These are phyloP conservation scores for Thoreauomyces humboldtii DNA, from an alignment of 192 early-diverging fungal species.

Conservation along the genomic window DNA sequence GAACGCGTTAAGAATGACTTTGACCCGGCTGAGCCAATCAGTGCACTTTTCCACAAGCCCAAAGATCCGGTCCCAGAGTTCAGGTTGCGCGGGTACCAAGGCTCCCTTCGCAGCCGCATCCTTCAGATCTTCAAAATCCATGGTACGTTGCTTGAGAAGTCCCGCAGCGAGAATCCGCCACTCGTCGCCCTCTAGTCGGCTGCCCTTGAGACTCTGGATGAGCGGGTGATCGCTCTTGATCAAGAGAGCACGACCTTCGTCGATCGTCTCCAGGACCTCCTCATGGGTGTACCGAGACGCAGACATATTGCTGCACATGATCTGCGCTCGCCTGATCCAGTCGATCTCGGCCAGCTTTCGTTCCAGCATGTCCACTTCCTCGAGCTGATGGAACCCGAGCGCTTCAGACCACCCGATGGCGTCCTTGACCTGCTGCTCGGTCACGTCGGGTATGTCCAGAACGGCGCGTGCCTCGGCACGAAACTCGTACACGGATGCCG, in stretches of 20 bases:
- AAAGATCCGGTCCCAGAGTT: slow-evolving; percentile 15
- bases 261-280: slow-evolving; percentile 16
- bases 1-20: background rate
- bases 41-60: background rate
- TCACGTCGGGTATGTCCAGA: slow-evolving; percentile 2
- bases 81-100: background rate
- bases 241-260: slow-evolving; percentile 20
- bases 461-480: slow-evolving; percentile 1
- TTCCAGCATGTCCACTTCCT: slow-evolving; percentile 13
- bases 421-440: slow-evolving; percentile 3
- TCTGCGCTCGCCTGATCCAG: slow-evolving; percentile 6
- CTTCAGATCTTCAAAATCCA: slow-evolving; percentile 14
- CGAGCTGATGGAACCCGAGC: background rate
- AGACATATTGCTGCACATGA: background rate
- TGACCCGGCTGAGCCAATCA: slow-evolving; percentile 1
- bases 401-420: background rate
- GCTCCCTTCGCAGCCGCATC: background rate
- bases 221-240: slow-evolving; percentile 26
- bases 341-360: slow-evolving; percentile 9
- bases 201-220: slow-evolving; percentile 16
- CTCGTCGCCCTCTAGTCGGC: slow-evolving; percentile 14
- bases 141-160: slow-evolving; percentile 20
- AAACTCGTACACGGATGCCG: slow-evolving; percentile 14
- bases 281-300: background rate
- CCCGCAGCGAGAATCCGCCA: slow-evolving; percentile 21